Percentiles rank a stretch among this genome's conserved stretches.
Evolutionary conservation across 208 protist species (phyloP).

Genomic region (Trichomonas tenax): DNA sequence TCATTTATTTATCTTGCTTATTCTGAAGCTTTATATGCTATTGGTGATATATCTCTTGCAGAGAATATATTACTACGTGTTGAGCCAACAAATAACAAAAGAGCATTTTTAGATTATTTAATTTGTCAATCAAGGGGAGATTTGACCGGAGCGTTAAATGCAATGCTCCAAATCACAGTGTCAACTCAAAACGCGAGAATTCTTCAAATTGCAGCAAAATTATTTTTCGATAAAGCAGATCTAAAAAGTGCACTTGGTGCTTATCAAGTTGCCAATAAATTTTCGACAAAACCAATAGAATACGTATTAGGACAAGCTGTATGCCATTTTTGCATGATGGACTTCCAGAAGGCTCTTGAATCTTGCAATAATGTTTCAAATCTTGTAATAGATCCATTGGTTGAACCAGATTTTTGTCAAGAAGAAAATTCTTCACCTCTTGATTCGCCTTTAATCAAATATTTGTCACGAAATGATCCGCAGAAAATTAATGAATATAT

Average conservation of each 20-base stretch:
- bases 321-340: neutral
- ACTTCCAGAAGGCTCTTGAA: neutral
- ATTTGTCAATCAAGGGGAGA: neutral
- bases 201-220: neutral
- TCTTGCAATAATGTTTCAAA: neutral
- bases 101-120: neutral
- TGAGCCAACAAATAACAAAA: neutral
- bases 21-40: neutral
- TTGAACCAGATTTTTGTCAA: neutral
- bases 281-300: neutral
- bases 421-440: neutral
- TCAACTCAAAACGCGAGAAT: neutral
- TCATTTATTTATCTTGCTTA: neutral
- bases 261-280: neutral
- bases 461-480: neutral
- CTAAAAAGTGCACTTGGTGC: neutral
- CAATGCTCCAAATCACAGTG: neutral
- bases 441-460: neutral
- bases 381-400: neutral
- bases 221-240: neutral
- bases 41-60: neutral
- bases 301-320: neutral
- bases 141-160: neutral
- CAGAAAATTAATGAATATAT: neutral
- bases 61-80: neutral